Percentiles rank a stretch among this genome's conserved stretches.
Evolutionary conservation across 2,329 filamentous ascomycete species (phyloP).

Genomic region (Alternaria hordeiaustralica): DNA sequence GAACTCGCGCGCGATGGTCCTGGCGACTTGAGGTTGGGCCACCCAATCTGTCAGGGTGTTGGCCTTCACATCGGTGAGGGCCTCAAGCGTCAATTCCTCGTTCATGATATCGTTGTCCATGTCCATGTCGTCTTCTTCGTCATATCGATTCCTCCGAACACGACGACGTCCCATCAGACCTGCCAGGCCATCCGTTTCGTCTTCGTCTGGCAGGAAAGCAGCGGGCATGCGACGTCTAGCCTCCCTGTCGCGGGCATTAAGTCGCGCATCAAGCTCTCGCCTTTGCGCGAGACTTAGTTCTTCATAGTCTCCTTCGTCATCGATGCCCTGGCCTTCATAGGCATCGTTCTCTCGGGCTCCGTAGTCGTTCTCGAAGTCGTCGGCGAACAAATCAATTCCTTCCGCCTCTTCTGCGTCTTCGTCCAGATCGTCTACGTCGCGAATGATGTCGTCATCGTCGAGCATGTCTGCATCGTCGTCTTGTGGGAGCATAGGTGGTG

Average conservation of each 20-base stretch:
- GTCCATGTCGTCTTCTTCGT: slow-evolving; percentile 90
- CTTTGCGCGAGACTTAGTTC: slow-evolving; percentile 71
- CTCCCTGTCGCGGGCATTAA: slow-evolving; percentile 77
- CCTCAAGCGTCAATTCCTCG: slow-evolving; percentile 91
- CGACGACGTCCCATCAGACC: slow-evolving; percentile 87
- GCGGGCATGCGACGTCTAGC: slow-evolving; percentile 70
- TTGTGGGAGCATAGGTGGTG: slow-evolving; percentile 70
- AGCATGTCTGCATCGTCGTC: slow-evolving; percentile 74
- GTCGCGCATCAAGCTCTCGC: slow-evolving; percentile 73
- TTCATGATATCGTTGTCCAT: slow-evolving; percentile 95
- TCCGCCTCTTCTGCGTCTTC: slow-evolving; percentile 74
- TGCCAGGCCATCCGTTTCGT: slow-evolving; percentile 82
- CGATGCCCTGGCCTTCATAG: slow-evolving; percentile 75
- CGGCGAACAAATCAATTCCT: slow-evolving; percentile 74
- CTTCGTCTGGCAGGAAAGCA: slow-evolving; percentile 80
- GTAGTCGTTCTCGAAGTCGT: slow-evolving; percentile 71
- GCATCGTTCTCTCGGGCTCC: slow-evolving; percentile 58
- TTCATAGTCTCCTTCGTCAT: slow-evolving; percentile 82
- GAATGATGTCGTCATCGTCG: slow-evolving; percentile 70
- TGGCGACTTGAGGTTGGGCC: slow-evolving; percentile 83
- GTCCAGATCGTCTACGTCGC: slow-evolving; percentile 70
- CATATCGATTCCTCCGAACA: slow-evolving; percentile 85
- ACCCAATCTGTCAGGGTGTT: slow-evolving; percentile 96
- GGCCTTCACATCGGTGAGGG: slow-evolving; percentile 90
- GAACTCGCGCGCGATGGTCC: slow-evolving; percentile 95